Evolutionary conservation across 768 basidiomycete species (phyloP).

Genomic region (Kwoniella pini): DNA sequence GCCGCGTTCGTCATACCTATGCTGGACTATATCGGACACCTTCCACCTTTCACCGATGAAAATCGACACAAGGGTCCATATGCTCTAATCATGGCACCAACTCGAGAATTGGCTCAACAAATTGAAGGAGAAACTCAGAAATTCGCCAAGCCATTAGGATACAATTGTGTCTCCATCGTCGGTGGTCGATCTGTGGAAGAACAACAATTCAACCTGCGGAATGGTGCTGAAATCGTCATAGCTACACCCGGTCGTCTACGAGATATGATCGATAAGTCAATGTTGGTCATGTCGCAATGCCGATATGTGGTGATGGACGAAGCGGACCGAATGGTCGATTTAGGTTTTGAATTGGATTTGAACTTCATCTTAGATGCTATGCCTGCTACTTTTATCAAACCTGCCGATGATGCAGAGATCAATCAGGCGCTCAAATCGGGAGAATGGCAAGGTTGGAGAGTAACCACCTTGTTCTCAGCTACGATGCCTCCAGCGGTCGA

Average conservation of each 20-base stretch:
- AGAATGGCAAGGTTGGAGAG: constrained; percentile 58
- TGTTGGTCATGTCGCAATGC: constrained; percentile 93
- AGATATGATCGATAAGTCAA: constrained; percentile 93
- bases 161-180: constrained; percentile 94
- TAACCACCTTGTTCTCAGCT: constrained; percentile 90
- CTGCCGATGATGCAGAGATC: constrained; percentile 70
- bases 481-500: constrained; percentile 60
- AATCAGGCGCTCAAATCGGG: constrained; percentile 66
- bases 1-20: constrained; percentile 98
- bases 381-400: constrained; percentile 82
- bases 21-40: constrained; percentile 85
- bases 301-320: constrained; percentile 99
- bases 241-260: constrained; percentile 98
- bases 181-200: constrained; percentile 96
- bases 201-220: constrained; percentile 95
- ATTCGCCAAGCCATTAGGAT: constrained; percentile 87
- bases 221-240: constrained; percentile 97
- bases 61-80: constrained; percentile 92
- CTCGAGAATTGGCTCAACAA: constrained; percentile 97
- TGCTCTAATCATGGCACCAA: constrained; percentile 88
- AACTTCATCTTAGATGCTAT: constrained; percentile 93
- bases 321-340: constrained; percentile 97
- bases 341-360: constrained; percentile 92
- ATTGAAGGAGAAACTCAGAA: constrained; percentile 90
- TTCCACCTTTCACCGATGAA: constrained; percentile 85